phyloP scores from a whole-genome alignment of 192 early-diverging fungal genomes.

The Podochytrium sp. region DNA sequence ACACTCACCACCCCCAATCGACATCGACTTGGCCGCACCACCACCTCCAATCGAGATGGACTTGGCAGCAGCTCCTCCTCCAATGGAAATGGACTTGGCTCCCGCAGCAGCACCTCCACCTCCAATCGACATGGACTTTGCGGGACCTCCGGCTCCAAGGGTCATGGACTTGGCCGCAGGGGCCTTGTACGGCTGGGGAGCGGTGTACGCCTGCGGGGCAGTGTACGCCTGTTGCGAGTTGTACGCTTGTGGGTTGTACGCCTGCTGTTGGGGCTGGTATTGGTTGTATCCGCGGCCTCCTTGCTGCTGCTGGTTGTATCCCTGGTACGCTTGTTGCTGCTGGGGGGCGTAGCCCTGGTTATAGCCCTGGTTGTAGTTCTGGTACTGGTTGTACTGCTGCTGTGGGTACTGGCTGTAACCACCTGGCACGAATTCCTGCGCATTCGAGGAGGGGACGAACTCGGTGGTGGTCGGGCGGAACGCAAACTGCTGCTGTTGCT shows the following conservation, averaged over 20 bases:
- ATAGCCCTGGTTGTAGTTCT: constrained; percentile 11
- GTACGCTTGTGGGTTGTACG: constrained; percentile 28
- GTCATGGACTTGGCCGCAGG: constrained; percentile 32
- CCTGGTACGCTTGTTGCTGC: background rate
- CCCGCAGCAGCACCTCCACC: constrained; percentile 10
- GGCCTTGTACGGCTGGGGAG: constrained; percentile 34
- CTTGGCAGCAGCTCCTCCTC: constrained; percentile 16
- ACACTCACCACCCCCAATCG: constrained; percentile 24
- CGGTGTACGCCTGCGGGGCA: constrained; percentile 34
- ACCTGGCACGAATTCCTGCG: constrained; percentile 75
- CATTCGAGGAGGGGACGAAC: constrained; percentile 49
- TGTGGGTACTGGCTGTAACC: constrained; percentile 31
- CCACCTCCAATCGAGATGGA: constrained; percentile 38
- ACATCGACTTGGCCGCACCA: constrained; percentile 17
- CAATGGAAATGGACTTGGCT: constrained; percentile 37
- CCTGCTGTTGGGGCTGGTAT: constrained; percentile 27
- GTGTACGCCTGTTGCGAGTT: constrained; percentile 28
- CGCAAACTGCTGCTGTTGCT: background rate
- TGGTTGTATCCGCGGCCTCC: constrained; percentile 18
- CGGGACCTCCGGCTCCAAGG: constrained; percentile 37
- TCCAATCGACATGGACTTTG: constrained; percentile 34
- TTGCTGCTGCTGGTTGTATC: constrained; percentile 18
- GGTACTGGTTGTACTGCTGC: constrained; percentile 28
- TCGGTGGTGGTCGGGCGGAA: constrained; percentile 31
- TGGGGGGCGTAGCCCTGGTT: constrained; percentile 14